phyloP scores from a whole-genome alignment of 2,329 filamentous ascomycete genomes.

The Exophiala dermatitidis region DNA sequence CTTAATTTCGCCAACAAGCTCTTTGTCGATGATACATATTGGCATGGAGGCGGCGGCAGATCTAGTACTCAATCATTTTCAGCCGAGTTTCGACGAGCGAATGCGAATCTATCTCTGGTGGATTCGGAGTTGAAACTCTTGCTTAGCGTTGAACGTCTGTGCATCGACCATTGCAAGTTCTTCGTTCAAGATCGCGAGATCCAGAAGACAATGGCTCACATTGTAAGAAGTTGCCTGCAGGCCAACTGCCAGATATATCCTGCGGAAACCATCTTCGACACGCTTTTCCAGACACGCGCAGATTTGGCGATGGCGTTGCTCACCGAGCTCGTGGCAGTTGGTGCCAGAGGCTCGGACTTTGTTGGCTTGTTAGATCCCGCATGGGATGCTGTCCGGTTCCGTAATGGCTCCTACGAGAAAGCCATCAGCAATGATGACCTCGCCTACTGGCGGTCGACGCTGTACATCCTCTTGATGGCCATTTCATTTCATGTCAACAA shows the following conservation, averaged over 20 bases:
- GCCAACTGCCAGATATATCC: slow-evolving; percentile 67
- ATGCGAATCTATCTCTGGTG: slow-evolving; percentile 82
- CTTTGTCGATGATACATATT: slow-evolving; percentile 68
- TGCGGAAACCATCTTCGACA: slow-evolving; percentile 73
- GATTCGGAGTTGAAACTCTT: slow-evolving; percentile 75
- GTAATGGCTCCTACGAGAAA: slow-evolving; percentile 52
- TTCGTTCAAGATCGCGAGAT: slow-evolving; percentile 48
- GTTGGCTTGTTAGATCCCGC: slow-evolving; percentile 49
- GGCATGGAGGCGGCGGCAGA: slow-evolving; percentile 53
- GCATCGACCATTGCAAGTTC: slow-evolving; percentile 71
- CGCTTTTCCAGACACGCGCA: slow-evolving; percentile 66
- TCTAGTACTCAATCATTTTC: slow-evolving; percentile 46
- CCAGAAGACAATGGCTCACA: slow-evolving; percentile 63
- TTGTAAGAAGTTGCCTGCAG: slow-evolving; percentile 68
- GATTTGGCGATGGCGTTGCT: slow-evolving; percentile 76
- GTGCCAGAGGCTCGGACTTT: slow-evolving; percentile 45
- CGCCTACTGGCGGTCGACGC: slow-evolving; percentile 71
- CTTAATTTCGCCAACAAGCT: slow-evolving; percentile 66
- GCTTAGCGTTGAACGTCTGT: slow-evolving; percentile 80
- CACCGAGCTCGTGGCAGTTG: slow-evolving; percentile 63
- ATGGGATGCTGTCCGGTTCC: slow-evolving; percentile 54
- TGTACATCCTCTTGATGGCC: slow-evolving; percentile 78
- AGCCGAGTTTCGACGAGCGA: slow-evolving; percentile 76
- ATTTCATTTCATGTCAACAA: slow-evolving; percentile 50
- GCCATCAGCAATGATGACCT: slow-evolving; percentile 51